Evolutionary conservation across 495 filamentous ascomycete genomes (phyloP), one percentile per base, ranked within the genome.

Genomic region (Lophiotrema nucula): DNA sequence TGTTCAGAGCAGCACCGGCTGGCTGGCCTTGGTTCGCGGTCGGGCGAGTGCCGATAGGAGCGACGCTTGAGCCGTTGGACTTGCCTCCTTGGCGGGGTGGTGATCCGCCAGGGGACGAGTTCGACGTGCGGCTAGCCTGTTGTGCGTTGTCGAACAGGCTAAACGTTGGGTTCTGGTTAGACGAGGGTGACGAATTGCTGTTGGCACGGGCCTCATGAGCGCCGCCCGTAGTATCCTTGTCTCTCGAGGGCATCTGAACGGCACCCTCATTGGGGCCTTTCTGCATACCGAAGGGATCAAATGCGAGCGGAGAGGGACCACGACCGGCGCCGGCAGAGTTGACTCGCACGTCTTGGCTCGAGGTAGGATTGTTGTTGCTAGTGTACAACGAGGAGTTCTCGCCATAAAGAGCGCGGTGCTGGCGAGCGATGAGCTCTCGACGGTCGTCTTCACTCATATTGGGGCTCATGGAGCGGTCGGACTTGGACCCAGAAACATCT

Each of bases 371-470:
- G 51, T 57, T 60, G 52, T 78, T 76, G 23, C 83, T 77, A 47
- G 86, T 75, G 69, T 87, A 84, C 61, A 90, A 38, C 73, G 69
- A 47, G 72, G 80, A 66, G 56, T 92, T 85, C 58, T 84, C 81
- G 69, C 89, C 89, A 72, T 96, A 98, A 63, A 98, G 74, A 45
- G 90, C 90, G 61, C 86, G 88, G 71, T 93, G 90, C 73, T 98
- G 93, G 68, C 92, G 92, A 64, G 91, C 88, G 67, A 98, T 92
- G 65, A 98, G 83, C 56, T 97, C 91, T 57, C 93, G 92, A 67
- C 93, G 90, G 56, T 95, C 91, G 47, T 97, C 93, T 76, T 97
- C 93, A 71, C 85, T 92, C 88, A 95, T 86, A 67, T 88, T 86
- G 2, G 92, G 92, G 77, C 92, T 97, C 77, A 90, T 79, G 62